A percentile compares a stretch with the other conserved stretches of the same genome.
Evolutionary conservation across 208 protist genomes (phyloP).

Genomic region (Crithidia expoeki): DNA sequence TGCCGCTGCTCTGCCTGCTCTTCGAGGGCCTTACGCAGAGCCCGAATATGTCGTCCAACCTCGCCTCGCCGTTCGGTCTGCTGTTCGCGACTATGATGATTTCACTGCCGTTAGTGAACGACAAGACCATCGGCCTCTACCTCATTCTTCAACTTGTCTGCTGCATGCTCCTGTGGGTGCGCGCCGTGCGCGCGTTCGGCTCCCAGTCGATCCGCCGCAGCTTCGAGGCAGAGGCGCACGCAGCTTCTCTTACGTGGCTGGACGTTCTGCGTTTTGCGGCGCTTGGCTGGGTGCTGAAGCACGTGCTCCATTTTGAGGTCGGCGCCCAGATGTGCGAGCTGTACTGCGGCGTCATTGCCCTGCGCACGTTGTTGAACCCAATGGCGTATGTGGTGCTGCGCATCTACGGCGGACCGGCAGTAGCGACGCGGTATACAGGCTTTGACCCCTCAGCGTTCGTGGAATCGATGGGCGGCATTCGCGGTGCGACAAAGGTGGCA

Average conservation of each 20-base stretch:
- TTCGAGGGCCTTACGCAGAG: constrained; percentile 16
- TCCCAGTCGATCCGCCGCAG: constrained; percentile 16
- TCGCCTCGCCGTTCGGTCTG: neutral
- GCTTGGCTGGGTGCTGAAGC: neutral
- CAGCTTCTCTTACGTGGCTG: constrained; percentile 14
- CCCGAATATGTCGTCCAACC: neutral
- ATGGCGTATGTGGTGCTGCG: constrained; percentile 7
- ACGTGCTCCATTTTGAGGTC: neutral
- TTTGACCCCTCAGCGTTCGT: constrained; percentile 1
- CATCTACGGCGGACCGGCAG: neutral
- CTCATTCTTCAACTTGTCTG: constrained; percentile 19
- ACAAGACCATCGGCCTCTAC: constrained; percentile 7
- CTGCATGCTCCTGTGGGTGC: constrained; percentile 23
- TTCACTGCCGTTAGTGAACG: neutral
- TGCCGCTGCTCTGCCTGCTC: constrained; percentile 9
- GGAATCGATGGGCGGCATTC: neutral
- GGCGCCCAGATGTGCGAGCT: constrained; percentile 19
- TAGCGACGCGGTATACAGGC: constrained; percentile 13
- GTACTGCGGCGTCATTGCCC: constrained; percentile 19
- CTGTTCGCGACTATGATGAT: neutral
- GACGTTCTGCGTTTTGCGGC: constrained; percentile 18
- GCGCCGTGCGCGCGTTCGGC: constrained; percentile 14
- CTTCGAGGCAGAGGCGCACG: neutral
- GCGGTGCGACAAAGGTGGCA: neutral
- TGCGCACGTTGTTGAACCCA: constrained; percentile 20